Conservation (phyloP, 345 rosid species). For the Pugionium dolabratum region DNA sequence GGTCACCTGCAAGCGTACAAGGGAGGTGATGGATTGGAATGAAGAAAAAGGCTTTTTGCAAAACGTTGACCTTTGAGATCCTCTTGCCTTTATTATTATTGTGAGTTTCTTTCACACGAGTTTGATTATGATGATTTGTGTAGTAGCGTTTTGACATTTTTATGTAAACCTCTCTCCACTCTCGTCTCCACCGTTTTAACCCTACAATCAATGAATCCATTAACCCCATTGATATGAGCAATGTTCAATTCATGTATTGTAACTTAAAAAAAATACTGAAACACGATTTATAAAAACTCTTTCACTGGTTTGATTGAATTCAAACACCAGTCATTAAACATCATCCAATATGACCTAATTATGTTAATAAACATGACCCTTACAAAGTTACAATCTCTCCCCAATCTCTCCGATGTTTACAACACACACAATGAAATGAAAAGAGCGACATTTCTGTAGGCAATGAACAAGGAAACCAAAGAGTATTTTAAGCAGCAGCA, state of each 20-base stretch:
- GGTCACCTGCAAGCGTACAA: slow-evolving; percentile 60
- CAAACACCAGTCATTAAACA: slow-evolving; percentile 11
- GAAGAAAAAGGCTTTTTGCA: slow-evolving; percentile 13
- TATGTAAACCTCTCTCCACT: slow-evolving; percentile 35
- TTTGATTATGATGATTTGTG: slow-evolving; percentile 41
- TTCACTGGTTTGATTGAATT: neutral
- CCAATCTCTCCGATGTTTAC: slow-evolving; percentile 27
- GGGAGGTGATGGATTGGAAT: too few species aligned
- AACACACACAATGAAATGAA: slow-evolving; percentile 20
- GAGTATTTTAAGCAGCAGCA: slow-evolving; percentile 47
- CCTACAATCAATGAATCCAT: neutral
- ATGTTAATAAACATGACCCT: slow-evolving; percentile 31
- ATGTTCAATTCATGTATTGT: too few species aligned
- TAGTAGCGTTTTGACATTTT: slow-evolving; percentile 33
- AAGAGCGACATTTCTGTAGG: slow-evolving; percentile 21
- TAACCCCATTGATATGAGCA: too few species aligned
- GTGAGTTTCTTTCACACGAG: slow-evolving; percentile 37
- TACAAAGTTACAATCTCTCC: too few species aligned
- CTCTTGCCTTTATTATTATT: slow-evolving; percentile 26
- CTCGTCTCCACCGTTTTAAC: too few species aligned
- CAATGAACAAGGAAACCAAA: slow-evolving; percentile 18
- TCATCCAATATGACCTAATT: too few species aligned
- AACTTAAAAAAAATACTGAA: too few species aligned
- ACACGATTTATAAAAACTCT: too few species aligned
- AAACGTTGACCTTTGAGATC: slow-evolving; percentile 32